These are phyloP conservation scores for Candolleomyces efflorescens DNA, from an alignment of 768 basidiomycete genomes.

Conservation along the genomic window DNA sequence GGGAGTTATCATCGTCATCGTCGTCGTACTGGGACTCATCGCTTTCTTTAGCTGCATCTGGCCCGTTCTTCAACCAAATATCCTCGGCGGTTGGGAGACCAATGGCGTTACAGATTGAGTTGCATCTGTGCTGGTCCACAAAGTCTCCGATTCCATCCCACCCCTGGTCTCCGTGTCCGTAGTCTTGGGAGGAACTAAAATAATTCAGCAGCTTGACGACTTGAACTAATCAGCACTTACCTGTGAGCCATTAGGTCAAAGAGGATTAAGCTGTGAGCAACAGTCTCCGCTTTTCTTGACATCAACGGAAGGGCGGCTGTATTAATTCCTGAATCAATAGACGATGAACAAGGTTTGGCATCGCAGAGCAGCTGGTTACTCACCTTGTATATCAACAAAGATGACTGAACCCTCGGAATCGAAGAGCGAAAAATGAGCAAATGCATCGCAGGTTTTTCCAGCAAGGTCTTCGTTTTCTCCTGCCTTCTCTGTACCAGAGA, in stretches of 20 bases:
- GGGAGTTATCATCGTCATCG: no score
- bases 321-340: background rate
- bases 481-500: background rate
- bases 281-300: background rate
- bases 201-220: background rate
- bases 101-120: background rate
- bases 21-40: no score
- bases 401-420: constrained; percentile 9
- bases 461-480: constrained; percentile 3
- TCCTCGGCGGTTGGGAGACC: background rate
- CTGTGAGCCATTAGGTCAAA: constrained; percentile 2
- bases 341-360: background rate
- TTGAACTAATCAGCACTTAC: no score
- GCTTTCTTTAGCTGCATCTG: no score
- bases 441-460: constrained; percentile 11
- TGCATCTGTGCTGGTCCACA: background rate
- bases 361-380: background rate
- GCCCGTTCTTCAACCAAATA: no score
- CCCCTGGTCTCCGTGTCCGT: background rate
- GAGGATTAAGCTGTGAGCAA: background rate
- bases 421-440: constrained; percentile 12
- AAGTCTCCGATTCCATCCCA: background rate
- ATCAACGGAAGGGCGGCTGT: background rate
- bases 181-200: background rate
- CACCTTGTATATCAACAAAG: constrained; percentile 14